phyloP scores from a whole-genome alignment of 2,329 filamentous ascomycete genomes.

The Clarireedia paspali region DNA sequence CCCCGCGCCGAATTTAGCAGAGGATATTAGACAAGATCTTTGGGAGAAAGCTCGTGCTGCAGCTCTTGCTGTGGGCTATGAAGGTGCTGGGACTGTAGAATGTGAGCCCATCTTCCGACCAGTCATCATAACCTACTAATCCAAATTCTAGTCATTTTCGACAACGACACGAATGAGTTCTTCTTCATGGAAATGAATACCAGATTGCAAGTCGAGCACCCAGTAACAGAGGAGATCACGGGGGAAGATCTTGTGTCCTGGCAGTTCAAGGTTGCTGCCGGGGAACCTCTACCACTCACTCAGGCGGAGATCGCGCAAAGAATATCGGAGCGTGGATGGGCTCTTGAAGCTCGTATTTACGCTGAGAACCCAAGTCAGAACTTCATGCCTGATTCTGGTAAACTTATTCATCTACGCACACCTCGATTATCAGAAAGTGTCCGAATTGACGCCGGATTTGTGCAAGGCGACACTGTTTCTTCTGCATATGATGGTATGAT shows the following conservation, averaged over 20 bases:
- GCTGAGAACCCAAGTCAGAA: slow-evolving; percentile 88
- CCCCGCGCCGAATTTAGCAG: slow-evolving; percentile 62
- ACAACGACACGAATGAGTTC: slow-evolving; percentile 73
- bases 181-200: slow-evolving; percentile 84
- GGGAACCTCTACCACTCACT: slow-evolving; percentile 56
- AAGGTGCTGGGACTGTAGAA: slow-evolving; percentile 84
- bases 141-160: slow-evolving; percentile 62
- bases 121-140: not conserved
- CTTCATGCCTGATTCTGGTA: slow-evolving; percentile 91
- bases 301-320: slow-evolving; percentile 58
- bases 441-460: slow-evolving; percentile 88
- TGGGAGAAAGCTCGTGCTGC: slow-evolving; percentile 60
- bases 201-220: slow-evolving; percentile 90
- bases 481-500: slow-evolving; percentile 99
- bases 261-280: slow-evolving; percentile 83
- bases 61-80: slow-evolving; percentile 72
- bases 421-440: slow-evolving; percentile 64
- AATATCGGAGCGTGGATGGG: slow-evolving; percentile 72
- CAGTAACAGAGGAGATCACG: slow-evolving; percentile 77
- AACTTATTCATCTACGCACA: slow-evolving; percentile 72
- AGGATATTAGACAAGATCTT: slow-evolving; percentile 50
- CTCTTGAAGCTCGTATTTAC: slow-evolving; percentile 94
- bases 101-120: slow-evolving; percentile 43
- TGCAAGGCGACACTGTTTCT: slow-evolving; percentile 84
- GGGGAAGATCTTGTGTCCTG: slow-evolving; percentile 81